Percentiles rank a stretch among this genome's conserved stretches.
phyloP scores from a whole-genome alignment of 768 basidiomycete species.

The Pholiota molesta region DNA sequence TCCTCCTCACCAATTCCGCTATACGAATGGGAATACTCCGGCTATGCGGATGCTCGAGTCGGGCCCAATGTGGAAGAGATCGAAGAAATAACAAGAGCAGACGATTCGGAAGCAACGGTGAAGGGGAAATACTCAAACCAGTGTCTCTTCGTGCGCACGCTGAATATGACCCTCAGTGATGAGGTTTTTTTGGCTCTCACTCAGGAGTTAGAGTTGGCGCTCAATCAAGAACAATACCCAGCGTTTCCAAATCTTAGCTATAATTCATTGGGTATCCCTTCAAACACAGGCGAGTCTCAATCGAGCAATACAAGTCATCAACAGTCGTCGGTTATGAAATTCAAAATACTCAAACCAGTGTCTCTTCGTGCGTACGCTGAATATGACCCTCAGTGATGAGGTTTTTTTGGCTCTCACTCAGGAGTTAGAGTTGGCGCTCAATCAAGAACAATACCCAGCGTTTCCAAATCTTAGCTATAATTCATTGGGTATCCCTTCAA shows the following conservation, averaged over 20 bases:
- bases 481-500: not conserved
- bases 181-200: not conserved
- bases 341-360: slow-evolving; percentile 19
- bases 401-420: not conserved
- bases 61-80: slow-evolving; percentile 14
- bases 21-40: slow-evolving; percentile 20
- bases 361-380: slow-evolving; percentile 18
- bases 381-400: slow-evolving; percentile 6
- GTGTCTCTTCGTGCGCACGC: slow-evolving; percentile 18
- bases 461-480: not conserved
- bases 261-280: not conserved
- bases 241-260: not conserved
- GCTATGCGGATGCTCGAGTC: slow-evolving; percentile 14
- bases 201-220: not conserved
- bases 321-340: not conserved
- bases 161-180: slow-evolving; percentile 12
- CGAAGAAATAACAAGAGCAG: not conserved
- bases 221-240: not conserved
- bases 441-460: not conserved
- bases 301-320: not conserved
- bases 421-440: not conserved
- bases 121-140: slow-evolving; percentile 12
- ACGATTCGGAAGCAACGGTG: not conserved
- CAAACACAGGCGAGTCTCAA: not conserved
- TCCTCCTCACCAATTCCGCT: not conserved